phyloP scores from a whole-genome alignment of 768 basidiomycete genomes.

The Collybia sp. region DNA sequence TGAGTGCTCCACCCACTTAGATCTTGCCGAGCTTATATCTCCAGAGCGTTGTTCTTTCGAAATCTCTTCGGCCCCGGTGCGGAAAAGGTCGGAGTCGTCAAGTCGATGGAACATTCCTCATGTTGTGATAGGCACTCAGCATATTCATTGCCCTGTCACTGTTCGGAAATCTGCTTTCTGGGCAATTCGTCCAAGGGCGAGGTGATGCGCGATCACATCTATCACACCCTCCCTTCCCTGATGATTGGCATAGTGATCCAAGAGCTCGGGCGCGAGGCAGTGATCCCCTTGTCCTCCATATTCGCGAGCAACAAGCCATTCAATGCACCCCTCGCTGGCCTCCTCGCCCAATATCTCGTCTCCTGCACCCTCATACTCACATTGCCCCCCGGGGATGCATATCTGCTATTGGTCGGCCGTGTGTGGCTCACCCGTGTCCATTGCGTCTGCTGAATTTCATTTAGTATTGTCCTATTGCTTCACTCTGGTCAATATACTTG shows the following conservation, averaged over 20 bases:
- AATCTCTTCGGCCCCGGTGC: slow-evolving; percentile 62
- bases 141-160: slow-evolving; percentile 60
- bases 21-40: background rate
- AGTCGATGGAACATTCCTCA: background rate
- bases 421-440: slow-evolving; percentile 19
- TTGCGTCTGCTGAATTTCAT: background rate
- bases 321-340: slow-evolving; percentile 57
- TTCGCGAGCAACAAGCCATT: slow-evolving; percentile 74
- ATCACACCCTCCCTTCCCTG: background rate
- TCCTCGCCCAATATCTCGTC: slow-evolving; percentile 58
- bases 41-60: slow-evolving; percentile 68
- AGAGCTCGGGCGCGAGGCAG: slow-evolving; percentile 68
- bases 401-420: slow-evolving; percentile 67
- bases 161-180: slow-evolving; percentile 58
- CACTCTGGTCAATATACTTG: slow-evolving; percentile 52
- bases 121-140: slow-evolving; percentile 43
- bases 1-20: background rate
- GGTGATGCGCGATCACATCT: slow-evolving; percentile 27
- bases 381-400: slow-evolving; percentile 71
- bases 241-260: slow-evolving; percentile 49
- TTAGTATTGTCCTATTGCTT: slow-evolving; percentile 56
- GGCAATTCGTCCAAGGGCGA: slow-evolving; percentile 64
- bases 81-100: slow-evolving; percentile 40
- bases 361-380: slow-evolving; percentile 50
- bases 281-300: slow-evolving; percentile 60